Conservation (phyloP, 2,329 filamentous ascomycete genomes). For the Microcyclosporella mali region DNA sequence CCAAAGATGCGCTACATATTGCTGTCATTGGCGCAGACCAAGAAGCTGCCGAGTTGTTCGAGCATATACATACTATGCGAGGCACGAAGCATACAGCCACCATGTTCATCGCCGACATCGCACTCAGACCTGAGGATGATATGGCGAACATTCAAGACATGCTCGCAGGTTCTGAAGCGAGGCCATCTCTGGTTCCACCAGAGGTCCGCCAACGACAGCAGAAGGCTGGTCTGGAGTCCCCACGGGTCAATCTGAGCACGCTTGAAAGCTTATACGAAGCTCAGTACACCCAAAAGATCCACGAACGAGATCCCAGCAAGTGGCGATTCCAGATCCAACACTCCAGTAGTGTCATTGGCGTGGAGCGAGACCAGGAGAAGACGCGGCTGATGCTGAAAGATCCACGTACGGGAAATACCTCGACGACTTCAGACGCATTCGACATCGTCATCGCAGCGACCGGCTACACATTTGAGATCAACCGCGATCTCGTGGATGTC, state of each 20-base stretch:
- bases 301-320: slow-evolving; percentile 13
- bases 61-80: slow-evolving; percentile 17
- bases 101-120: slow-evolving; percentile 20
- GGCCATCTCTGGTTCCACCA: slow-evolving; percentile 13
- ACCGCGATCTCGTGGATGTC: slow-evolving; percentile 12
- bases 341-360: slow-evolving; percentile 13
- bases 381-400: slow-evolving; percentile 13
- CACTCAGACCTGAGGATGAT: slow-evolving; percentile 19
- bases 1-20: slow-evolving; percentile 13
- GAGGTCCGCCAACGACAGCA: slow-evolving; percentile 15
- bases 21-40: slow-evolving; percentile 23
- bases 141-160: slow-evolving; percentile 17
- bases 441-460: slow-evolving; percentile 21
- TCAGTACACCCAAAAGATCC: slow-evolving; percentile 22
- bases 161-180: slow-evolving; percentile 5
- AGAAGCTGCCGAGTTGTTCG: slow-evolving; percentile 22
- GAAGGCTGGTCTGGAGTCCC: slow-evolving; percentile 4
- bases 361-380: slow-evolving; percentile 7
- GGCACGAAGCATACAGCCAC: slow-evolving; percentile 17
- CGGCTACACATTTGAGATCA: slow-evolving; percentile 14
- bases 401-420: slow-evolving; percentile 11
- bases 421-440: slow-evolving; percentile 8
- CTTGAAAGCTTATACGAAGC: slow-evolving; percentile 21
- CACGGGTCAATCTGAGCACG: slow-evolving; percentile 19
- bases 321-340: slow-evolving; percentile 19